phyloP scores from a whole-genome alignment of 2,329 filamentous ascomycete species.

The Sporothrix globosa region DNA sequence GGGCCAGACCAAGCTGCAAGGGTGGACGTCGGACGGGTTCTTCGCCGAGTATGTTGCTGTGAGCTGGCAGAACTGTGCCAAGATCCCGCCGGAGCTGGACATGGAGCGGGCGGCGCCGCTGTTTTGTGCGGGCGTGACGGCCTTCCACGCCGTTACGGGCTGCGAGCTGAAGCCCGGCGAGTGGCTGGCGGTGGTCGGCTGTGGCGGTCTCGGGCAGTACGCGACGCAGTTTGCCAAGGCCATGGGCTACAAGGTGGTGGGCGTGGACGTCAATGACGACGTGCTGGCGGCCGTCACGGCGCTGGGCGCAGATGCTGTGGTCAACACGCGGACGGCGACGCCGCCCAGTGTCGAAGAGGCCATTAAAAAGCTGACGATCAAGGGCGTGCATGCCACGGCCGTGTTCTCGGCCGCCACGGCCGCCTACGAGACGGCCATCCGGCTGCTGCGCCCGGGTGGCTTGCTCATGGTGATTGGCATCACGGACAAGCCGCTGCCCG shows the following conservation, averaged over 20 bases:
- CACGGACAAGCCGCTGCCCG: constrained; percentile 28
- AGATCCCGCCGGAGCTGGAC: constrained; percentile 38
- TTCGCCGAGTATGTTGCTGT: constrained; percentile 41
- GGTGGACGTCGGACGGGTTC: constrained; percentile 38
- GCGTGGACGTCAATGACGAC: constrained; percentile 37
- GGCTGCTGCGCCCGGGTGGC: constrained; percentile 25
- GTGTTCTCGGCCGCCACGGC: constrained; percentile 30
- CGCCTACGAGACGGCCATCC: constrained; percentile 24
- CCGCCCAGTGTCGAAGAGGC: not conserved
- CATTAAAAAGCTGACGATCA: not conserved
- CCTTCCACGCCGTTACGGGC: constrained; percentile 77
- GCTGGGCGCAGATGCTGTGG: constrained; percentile 23
- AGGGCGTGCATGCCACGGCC: constrained; percentile 30
- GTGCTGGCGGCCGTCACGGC: constrained; percentile 34
- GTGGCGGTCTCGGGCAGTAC: constrained; percentile 40
- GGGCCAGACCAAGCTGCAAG: constrained; percentile 38
- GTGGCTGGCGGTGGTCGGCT: constrained; percentile 40
- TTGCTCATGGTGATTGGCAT: constrained; percentile 32
- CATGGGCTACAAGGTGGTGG: constrained; percentile 39
- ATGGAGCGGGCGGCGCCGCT: constrained; percentile 39
- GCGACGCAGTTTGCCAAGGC: constrained; percentile 39
- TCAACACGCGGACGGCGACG: constrained; percentile 17
- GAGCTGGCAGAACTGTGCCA: constrained; percentile 38
- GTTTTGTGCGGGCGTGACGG: constrained; percentile 46
- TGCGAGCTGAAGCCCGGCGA: constrained; percentile 51